Base-by-base conservation (phyloP, 2,329 filamentous ascomycete genomes). In the Chalaropsis thielavioides region DNA sequence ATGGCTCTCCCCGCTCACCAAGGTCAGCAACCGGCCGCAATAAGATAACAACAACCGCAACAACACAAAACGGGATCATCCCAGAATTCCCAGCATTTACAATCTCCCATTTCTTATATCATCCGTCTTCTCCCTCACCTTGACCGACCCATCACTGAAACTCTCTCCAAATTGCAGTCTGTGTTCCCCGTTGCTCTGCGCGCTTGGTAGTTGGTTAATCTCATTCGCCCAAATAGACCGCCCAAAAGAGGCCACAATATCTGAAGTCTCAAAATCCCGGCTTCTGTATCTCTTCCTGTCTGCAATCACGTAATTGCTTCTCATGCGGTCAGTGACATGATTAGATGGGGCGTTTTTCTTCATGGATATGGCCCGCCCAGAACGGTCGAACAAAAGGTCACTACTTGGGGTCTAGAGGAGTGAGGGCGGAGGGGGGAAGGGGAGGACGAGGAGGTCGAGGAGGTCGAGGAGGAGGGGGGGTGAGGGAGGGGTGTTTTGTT, bases 261-360 rank as follows among this genome's bases (percentile, higher is more conserved):
- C 41, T 43, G 13, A n/a, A 43, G 41, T 43, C 11, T 11, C 31
- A 31, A 43, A 11, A 15, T 24, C 49, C 49, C 22, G 19, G 3
- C 43, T n/a, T n/a, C n/a, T n/a, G n/a, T n/a, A n/a, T n/a, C n/a
- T n/a, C n/a, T n/a, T n/a, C n/a, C n/a, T n/a, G 41, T 31, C 27
- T 56, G 51, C 51, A 56, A 56, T 56, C 51, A 56, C 51, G 51
- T 56, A 56, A 56, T 56, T 56, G 51, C 51, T 56, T 22, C 51
- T 56, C 27, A 56, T 56, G 51, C 24, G 31, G 24, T 11, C 24
- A 31, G 27, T 19, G 13, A 31, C 27, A 56, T 56, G 51, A 31
- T 31, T 56, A 2, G 51, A 56, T 56, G 27, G 51, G 51, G 51
- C 51, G 2, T 31, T 56, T 17, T 10, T 56, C 51, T 35, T 56